phyloP scores from a whole-genome alignment of 345 rosid species.

The Pistacia vera region DNA sequence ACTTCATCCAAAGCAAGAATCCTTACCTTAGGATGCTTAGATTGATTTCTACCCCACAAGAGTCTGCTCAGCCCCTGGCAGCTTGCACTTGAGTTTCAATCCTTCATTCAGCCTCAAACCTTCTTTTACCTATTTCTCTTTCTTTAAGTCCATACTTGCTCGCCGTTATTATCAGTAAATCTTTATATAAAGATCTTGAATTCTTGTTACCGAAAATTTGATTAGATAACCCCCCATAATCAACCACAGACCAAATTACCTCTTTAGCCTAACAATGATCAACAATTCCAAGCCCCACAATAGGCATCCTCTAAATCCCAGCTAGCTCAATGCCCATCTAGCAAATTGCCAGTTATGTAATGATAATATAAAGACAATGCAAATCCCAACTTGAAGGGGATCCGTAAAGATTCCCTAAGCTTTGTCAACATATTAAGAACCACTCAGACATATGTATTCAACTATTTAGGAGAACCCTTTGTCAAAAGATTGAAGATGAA shows the following conservation, averaged over 20 bases:
- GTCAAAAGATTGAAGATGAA: not conserved
- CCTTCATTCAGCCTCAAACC: not conserved
- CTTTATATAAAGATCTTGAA: not conserved
- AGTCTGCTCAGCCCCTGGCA: not conserved
- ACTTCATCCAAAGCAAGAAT: too few species aligned
- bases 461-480: not conserved
- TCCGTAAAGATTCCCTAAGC: not conserved
- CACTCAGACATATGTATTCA: not conserved
- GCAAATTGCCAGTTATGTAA: not conserved
- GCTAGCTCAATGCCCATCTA: not conserved
- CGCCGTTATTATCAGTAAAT: not conserved
- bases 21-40: too few species aligned
- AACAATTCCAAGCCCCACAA: not conserved
- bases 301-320: not conserved
- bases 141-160: not conserved
- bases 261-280: conserved; percentile 1
- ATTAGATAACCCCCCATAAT: not conserved
- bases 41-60: too few species aligned
- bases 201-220: not conserved
- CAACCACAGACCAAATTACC: not conserved
- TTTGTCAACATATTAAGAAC: not conserved
- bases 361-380: not conserved
- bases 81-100: conserved; percentile 3
- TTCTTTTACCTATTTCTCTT: not conserved
- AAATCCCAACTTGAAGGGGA: not conserved